Base-by-base conservation (phyloP, 2,329 filamentous ascomycete species). In the Clonostachys chloroleuca region DNA sequence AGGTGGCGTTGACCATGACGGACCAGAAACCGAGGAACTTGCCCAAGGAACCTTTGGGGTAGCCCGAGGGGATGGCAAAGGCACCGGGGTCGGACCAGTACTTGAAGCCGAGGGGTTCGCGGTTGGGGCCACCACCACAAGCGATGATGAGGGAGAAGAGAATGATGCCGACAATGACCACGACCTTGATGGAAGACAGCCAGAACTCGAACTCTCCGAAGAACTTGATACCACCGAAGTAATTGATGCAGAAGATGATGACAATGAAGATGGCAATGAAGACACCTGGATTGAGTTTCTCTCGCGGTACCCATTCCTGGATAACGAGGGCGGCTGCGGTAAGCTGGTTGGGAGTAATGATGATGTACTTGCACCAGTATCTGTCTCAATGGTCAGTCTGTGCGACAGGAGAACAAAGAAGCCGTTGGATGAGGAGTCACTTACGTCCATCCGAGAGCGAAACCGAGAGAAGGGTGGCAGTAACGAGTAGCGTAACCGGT, bases 311-410 rank as follows among this genome's bases (percentile, higher is more conserved):
- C 89, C 90, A 95, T 58, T 83, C 91, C 55, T 86, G 81, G 49
- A 95, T 86, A 48, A 92, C 86, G 36, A 95, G 67, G 6, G 87
- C 81, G n/a, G 79, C 81, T 30, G 89, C 89, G 1, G 89, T 94
- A 37, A 95, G 72, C 62, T 95, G 89, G 59, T 94, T 94, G 2
- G 90, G 89, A 2, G 87, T 91, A 44, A 88, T 79, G 58, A 95
- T 92, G 62, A 94, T 88, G 64, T 94, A 94, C 81, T 92, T 78
- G 68, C 84, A 78, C 78, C 81, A 88, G 55, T 77, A 77, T 40
- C 74, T 75, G 47, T 6, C 33, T 14, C 18, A 7, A 30, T 3
- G 16, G 43, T 60, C 41, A 60, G 54, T 12, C 8, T 30, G 24
- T 30, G 24, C 24, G 30, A 20, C 42, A 20, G n/a, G 40, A 16